Evolutionary conservation across 2,329 filamentous ascomycete genomes (phyloP), one percentile per base, ranked within the genome.

Genomic region (Aspergillus pseudotamarii): DNA sequence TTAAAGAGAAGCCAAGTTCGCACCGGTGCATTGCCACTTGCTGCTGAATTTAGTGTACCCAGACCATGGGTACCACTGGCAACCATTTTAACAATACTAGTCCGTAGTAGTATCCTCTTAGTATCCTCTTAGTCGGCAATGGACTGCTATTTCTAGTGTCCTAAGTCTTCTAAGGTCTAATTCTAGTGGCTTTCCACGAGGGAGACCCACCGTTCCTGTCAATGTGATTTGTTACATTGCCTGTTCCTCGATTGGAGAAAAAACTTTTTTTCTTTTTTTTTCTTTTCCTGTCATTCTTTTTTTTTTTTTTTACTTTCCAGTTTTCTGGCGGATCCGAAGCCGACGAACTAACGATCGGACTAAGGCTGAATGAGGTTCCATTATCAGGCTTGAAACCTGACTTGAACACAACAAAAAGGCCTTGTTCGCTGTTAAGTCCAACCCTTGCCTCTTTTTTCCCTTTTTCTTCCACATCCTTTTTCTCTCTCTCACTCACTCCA

Each of bases 381-480:
- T 55, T 38, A 55, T 55, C 51, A 38, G 11, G 51, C 51, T 34
- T 23, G 51, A 55, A 55, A 55, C 51, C 51, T 36, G 50, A 54
- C 2, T 26, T 26, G 26, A 36, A 34, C 19, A 34, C 19, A 54
- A 50, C 32, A 55, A 55, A 55, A 55, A n/a, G 51, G n/a, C 34
- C 51, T 55, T 55, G 51, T 55, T 55, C 51, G 51, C 51, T 55
- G n/a, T 55, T 38, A 23, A 55, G 23, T 38, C 32, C 30, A 41
- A n/a, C 28, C 19, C 26, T 53, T 53, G n/a, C 14, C n/a, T 16
- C 30, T 16, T 53, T 53, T 30, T 30, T 34, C 8, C 30, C 9
- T 19, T 53, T 38, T 26, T 16, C 5, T 6, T 26, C 32, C 14
- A 19, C 21, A 26, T 34, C 21, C 26, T 23, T 16, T 26, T 12